phyloP scores from a whole-genome alignment of 1,139 yeast genomes.

The Nakaseomyces bracarensis region DNA sequence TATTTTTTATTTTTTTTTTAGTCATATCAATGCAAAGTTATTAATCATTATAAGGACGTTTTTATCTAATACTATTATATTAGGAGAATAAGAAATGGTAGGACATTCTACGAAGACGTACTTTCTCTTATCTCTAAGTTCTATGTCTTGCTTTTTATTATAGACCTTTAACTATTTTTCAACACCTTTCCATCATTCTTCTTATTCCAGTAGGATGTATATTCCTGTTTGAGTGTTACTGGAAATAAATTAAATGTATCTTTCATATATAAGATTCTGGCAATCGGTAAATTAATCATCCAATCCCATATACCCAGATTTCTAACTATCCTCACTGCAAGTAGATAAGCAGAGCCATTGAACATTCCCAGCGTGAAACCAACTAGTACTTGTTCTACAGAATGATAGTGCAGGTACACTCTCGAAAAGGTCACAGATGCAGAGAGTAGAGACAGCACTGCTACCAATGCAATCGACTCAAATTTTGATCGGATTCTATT shows the following conservation, averaged over 20 bases:
- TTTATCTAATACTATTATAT: no score
- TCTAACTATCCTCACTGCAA: conserved; percentile 44
- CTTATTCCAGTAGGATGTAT: neutral
- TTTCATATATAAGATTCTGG: conserved; percentile 43
- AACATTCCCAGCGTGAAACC: conserved; percentile 60
- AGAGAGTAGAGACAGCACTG: conserved; percentile 29
- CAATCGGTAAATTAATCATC: conserved; percentile 44
- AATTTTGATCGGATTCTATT: neutral
- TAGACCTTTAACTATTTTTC: no score
- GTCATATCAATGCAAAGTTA: no score
- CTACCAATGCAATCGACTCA: neutral
- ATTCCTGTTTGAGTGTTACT: conserved; percentile 20
- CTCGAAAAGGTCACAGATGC: conserved; percentile 61
- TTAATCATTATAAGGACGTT: no score
- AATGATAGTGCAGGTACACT: conserved; percentile 72
- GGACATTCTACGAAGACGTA: no score
- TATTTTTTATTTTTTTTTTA: no score
- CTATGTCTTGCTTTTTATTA: neutral
- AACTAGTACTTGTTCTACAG: conserved; percentile 59
- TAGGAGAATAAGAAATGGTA: no score
- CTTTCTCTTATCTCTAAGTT: no score
- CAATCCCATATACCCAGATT: conserved; percentile 55
- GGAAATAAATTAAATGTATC: conserved; percentile 46
- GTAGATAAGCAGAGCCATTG: conserved; percentile 53
- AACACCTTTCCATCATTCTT: neutral